Evolutionary conservation across 495 filamentous ascomycete species (phyloP).

Genomic region (Xeromyces bisporus): DNA sequence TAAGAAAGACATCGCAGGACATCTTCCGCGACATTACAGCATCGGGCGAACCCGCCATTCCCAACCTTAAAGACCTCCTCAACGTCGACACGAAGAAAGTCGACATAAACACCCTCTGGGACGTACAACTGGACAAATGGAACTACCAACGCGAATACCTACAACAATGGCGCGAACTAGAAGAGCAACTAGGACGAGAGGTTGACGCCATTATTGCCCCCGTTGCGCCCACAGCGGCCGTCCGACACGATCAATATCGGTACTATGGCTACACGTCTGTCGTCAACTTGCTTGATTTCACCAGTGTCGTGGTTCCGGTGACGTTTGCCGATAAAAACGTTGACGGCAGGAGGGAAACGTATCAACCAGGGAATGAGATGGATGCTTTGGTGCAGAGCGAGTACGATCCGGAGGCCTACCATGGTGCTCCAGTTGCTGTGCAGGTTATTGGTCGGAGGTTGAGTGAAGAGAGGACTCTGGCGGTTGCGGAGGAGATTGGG

Average conservation of each 20-base stretch:
- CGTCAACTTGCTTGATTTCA: slow-evolving; percentile 30
- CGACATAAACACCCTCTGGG: slow-evolving; percentile 17
- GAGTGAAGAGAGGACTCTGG: slow-evolving; percentile 32
- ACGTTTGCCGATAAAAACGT: slow-evolving; percentile 23
- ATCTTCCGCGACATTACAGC: slow-evolving; percentile 20
- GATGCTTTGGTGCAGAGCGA: slow-evolving; percentile 12
- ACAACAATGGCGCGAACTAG: slow-evolving; percentile 13
- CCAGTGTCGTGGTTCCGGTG: slow-evolving; percentile 27
- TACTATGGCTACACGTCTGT: slow-evolving; percentile 22
- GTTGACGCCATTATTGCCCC: slow-evolving; percentile 34
- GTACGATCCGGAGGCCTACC: slow-evolving; percentile 30
- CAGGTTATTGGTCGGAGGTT: slow-evolving; percentile 30
- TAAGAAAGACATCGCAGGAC: slow-evolving; percentile 6
- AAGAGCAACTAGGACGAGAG: slow-evolving; percentile 13
- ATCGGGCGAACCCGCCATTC: slow-evolving; percentile 31
- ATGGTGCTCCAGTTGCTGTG: slow-evolving; percentile 31
- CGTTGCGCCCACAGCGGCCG: slow-evolving; percentile 26
- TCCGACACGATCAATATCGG: slow-evolving; percentile 16
- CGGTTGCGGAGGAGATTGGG: slow-evolving; percentile 12
- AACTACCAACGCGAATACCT: slow-evolving; percentile 22
- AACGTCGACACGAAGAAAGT: slow-evolving; percentile 14
- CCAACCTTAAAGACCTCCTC: slow-evolving; percentile 22
- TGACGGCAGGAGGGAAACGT: slow-evolving; percentile 12
- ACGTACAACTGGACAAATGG: slow-evolving; percentile 21
- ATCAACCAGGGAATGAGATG: slow-evolving; percentile 14